Evolutionary conservation across 1,284 basidiomycete genomes (phyloP).

Genomic region (Ceratobasidium sp.): DNA sequence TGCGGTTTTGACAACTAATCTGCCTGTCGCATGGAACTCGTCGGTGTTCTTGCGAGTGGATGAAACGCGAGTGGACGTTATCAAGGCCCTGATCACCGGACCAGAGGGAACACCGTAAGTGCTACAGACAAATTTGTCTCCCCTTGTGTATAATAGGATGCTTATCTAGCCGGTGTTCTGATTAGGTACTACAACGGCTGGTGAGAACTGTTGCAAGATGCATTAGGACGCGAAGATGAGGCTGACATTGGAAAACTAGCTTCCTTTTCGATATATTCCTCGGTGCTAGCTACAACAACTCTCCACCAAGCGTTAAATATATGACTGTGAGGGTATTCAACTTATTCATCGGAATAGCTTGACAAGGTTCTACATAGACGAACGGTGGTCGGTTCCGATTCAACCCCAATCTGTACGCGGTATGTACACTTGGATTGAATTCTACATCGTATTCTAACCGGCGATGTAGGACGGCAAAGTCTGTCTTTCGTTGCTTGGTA

Average conservation of each 20-base stretch:
- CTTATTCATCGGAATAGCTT: background rate
- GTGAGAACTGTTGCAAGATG: constrained; percentile 53
- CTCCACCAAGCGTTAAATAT: constrained; percentile 83
- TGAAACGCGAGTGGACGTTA: constrained; percentile 85
- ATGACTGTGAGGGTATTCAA: constrained; percentile 74
- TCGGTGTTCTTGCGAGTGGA: constrained; percentile 88
- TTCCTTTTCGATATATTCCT: constrained; percentile 91
- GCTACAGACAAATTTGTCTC: constrained; percentile 43
- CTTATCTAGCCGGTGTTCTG: constrained; percentile 25
- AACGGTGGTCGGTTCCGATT: constrained; percentile 88
- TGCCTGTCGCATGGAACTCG: constrained; percentile 89
- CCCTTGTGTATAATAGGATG: constrained; percentile 21
- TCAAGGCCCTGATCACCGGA: constrained; percentile 87
- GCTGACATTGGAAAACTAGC: constrained; percentile 49
- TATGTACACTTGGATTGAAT: constrained; percentile 50
- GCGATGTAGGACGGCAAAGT: constrained; percentile 83
- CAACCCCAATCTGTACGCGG: constrained; percentile 90
- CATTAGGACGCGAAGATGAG: background rate
- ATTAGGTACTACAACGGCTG: constrained; percentile 82
- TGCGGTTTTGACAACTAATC: constrained; percentile 85
- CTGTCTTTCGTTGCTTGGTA: constrained; percentile 87
- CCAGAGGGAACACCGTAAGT: constrained; percentile 90
- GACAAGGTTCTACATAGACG: constrained; percentile 61
- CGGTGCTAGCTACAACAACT: constrained; percentile 79
- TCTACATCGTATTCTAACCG: background rate